Conservation (phyloP, 2,329 filamentous ascomycete genomes). For the Alternaria gansuensis region DNA sequence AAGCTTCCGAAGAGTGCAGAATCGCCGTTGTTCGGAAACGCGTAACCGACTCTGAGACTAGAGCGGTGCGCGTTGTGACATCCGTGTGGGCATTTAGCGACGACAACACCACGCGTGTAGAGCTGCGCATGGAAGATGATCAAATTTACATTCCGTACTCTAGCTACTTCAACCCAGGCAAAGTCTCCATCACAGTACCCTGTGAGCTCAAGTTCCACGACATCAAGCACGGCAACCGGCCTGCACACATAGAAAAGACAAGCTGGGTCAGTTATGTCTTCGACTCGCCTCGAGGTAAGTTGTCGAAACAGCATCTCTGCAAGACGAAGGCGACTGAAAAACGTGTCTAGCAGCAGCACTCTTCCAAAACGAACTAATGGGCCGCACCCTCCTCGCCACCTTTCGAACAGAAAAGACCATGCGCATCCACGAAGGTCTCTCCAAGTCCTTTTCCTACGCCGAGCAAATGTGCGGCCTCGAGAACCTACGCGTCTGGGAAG, state of each 20-base stretch:
- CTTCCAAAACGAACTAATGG: constrained; percentile 60
- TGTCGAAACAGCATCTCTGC: background rate
- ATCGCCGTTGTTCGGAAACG: constrained; percentile 57
- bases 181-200: constrained; percentile 54
- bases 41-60: constrained; percentile 49
- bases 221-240: constrained; percentile 45
- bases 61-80: constrained; percentile 50
- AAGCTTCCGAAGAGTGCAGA: constrained; percentile 51
- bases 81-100: constrained; percentile 58
- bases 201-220: constrained; percentile 55
- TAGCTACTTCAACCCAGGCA: constrained; percentile 57
- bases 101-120: constrained; percentile 54
- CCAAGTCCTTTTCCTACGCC: constrained; percentile 55
- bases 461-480: constrained; percentile 61
- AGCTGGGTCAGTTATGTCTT: constrained; percentile 60
- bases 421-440: constrained; percentile 56
- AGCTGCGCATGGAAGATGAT: constrained; percentile 55
- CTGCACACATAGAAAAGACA: constrained; percentile 50
- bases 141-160: constrained; percentile 57
- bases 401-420: constrained; percentile 57
- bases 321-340: constrained; percentile 7
- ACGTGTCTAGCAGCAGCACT: constrained; percentile 43
- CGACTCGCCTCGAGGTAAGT: constrained; percentile 40
- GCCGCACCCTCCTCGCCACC: constrained; percentile 54
- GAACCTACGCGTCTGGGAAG: constrained; percentile 58